Evolutionary conservation across 768 basidiomycete genomes (phyloP).

Genomic region (Boletus speciosus): DNA sequence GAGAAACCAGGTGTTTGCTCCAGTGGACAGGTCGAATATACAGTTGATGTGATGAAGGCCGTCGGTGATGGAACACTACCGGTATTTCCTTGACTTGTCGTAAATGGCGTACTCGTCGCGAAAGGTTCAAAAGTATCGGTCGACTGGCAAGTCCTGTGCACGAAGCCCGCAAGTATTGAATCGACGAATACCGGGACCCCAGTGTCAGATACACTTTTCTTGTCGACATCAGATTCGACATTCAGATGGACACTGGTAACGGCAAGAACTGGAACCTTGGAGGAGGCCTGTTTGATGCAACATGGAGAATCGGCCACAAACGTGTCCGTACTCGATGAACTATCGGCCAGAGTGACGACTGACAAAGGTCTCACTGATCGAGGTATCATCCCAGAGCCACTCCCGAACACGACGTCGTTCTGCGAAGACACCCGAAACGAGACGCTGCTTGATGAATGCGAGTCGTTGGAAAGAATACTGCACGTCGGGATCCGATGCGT

Average conservation of each 20-base stretch:
- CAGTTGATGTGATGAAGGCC: background rate
- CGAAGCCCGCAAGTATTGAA: background rate
- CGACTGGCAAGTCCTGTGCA: background rate
- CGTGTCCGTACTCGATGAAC: constrained; percentile 18
- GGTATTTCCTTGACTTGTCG: background rate
- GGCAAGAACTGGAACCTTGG: constrained; percentile 6
- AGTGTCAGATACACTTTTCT: background rate
- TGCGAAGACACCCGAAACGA: constrained; percentile 10
- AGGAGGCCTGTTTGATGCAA: constrained; percentile 2
- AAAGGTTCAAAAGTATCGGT: constrained; percentile 11
- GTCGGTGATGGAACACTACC: background rate
- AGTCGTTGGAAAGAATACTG: background rate
- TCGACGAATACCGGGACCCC: background rate
- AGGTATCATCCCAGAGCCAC: constrained; percentile 1
- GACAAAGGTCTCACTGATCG: constrained; percentile 9
- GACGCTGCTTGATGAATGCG: background rate
- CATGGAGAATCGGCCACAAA: constrained; percentile 24
- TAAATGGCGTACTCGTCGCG: constrained; percentile 18
- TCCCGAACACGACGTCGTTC: background rate
- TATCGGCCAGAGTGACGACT: constrained; percentile 3
- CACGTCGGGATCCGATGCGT: background rate
- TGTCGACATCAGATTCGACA: background rate
- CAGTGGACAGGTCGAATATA: background rate
- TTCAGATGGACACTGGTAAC: background rate
- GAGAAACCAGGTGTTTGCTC: background rate